A percentile compares a stretch with the other conserved stretches of the same genome.
Conservation (phyloP, 805 yeast genomes). For the Pichia kluyveri region DNA sequence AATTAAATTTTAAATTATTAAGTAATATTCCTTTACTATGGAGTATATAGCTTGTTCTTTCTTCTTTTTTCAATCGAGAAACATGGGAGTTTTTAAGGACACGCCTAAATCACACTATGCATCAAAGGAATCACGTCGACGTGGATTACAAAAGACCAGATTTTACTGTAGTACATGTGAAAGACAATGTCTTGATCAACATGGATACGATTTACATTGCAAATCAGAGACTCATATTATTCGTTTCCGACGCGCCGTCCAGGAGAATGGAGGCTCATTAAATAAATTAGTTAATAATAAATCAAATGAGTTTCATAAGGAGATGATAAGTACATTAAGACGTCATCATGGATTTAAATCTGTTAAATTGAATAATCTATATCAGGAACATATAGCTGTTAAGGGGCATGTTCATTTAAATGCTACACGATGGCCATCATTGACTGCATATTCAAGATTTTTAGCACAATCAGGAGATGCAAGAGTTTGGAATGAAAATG, state of each 20-base stretch:
- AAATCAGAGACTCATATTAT: conserved; percentile 69
- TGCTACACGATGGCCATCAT: conserved; percentile 70
- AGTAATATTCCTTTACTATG: too few relatives aligned
- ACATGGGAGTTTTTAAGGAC: conserved; percentile 1
- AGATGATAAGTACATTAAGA: conserved; percentile 54
- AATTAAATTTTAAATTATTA: too few relatives aligned
- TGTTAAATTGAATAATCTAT: conserved; percentile 74
- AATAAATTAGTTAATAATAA: conserved; percentile 39
- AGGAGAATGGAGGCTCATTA: conserved; percentile 31
- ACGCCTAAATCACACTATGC: conserved; percentile 6
- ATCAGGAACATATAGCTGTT: conserved; percentile 82
- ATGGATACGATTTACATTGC: conserved; percentile 90
- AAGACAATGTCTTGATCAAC: conserved; percentile 92
- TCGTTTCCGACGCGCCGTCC: conserved; percentile 37
- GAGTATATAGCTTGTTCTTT: too few relatives aligned
- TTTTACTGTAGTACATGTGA: conserved; percentile 89
- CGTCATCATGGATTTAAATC: conserved; percentile 73
- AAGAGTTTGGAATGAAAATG: not conserved
- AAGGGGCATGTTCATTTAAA: conserved; percentile 85
- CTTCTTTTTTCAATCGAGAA: too few relatives aligned
- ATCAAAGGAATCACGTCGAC: conserved; percentile 60
- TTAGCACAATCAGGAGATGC: not conserved
- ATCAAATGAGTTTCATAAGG: conserved; percentile 49
- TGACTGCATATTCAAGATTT: conserved; percentile 31
- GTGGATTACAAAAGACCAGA: conserved; percentile 76